These are phyloP conservation scores for Phialophora expanda DNA, from an alignment of 2,329 filamentous ascomycete species.

Conservation along the genomic window DNA sequence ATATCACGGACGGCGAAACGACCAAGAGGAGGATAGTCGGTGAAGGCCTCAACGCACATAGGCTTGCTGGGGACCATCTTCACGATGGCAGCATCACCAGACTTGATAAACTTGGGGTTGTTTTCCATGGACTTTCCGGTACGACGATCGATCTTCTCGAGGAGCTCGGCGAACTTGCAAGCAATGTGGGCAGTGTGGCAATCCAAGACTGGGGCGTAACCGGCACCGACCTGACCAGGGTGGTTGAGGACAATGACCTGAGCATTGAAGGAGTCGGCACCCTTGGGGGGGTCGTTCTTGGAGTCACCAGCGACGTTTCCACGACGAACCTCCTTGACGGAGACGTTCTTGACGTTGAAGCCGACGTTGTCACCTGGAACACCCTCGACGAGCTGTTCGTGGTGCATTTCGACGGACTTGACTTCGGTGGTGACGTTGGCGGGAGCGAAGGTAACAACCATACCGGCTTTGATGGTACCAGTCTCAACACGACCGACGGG, in stretches of 20 bases:
- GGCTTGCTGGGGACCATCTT: constrained; percentile 99
- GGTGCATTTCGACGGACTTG: constrained; percentile 99
- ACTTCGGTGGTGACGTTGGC: constrained; percentile 99
- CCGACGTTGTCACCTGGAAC: constrained; percentile 99
- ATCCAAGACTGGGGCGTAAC: constrained; percentile 98
- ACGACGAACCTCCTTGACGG: constrained; percentile 99
- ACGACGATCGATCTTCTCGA: constrained; percentile 99
- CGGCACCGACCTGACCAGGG: constrained; percentile 98
- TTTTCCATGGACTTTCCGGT: constrained; percentile 96
- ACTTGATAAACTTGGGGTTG: constrained; percentile 99
- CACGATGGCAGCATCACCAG: constrained; percentile 99
- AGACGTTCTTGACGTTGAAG: constrained; percentile 99
- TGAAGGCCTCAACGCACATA: constrained; percentile 99
- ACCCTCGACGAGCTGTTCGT: constrained; percentile 97
- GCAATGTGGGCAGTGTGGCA: constrained; percentile 99
- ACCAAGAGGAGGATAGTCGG: constrained; percentile 98
- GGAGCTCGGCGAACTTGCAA: constrained; percentile 99
- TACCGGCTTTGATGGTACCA: constrained; percentile 84
- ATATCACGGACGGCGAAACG: constrained; percentile 99
- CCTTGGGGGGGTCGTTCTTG: constrained; percentile 97
- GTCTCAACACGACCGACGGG: constrained; percentile 99
- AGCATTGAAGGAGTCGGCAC: constrained; percentile 92
- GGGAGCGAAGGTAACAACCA: constrained; percentile 95
- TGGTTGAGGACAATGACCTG: constrained; percentile 99
- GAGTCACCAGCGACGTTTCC: constrained; percentile 99